Evolutionary conservation across 2,329 filamentous ascomycete species (phyloP), one percentile per base, ranked within the genome.

Genomic region (Xylariaceae sp.): DNA sequence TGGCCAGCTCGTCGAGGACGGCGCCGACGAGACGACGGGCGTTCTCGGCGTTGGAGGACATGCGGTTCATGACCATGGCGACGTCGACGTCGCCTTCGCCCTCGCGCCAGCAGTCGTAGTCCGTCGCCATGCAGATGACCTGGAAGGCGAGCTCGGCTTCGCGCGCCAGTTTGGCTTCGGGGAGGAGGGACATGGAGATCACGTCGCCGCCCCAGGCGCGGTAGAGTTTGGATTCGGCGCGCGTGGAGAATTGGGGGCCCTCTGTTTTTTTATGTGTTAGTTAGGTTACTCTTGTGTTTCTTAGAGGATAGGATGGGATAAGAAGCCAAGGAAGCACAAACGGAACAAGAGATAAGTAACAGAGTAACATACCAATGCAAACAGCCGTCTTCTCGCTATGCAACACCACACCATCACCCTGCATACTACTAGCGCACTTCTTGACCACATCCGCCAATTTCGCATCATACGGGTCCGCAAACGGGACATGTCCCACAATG

Each of bases 111-210:
- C 92, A 97, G 74, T 98, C 93, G 68, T 98, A 98, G 74, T 98
- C 93, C 22, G 93, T 98, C 25, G 89, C 88, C 93, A 98, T 98
- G 76, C 92, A 95, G 62, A 98, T 95, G 80, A 96, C 94, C 73
- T 95, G 90, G 70, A 97, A 97, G 27, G 86, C 86, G 58, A 98
- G 86, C 74, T 98, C 93, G 20, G 93, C 93, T 73, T 98, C 93
- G 43, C 88, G 84, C 8, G 93, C 93, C 17, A 98, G 83, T 76
- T 98, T 98, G 40, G 92, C 87, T 72, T 98, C 93, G 17, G 93
- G 93, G 14, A 98, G 78, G 12, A 85, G 86, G 36, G 88, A 95
- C 93, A 98, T 98, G 79, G 97, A 97, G 76, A 98, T 97, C 42
- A 97, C 88, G 55, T 81, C 86, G 57, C 91, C 92, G 59, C 92